phyloP scores from a whole-genome alignment of 2,329 filamentous ascomycete genomes.

The Sarocladium kiliense region DNA sequence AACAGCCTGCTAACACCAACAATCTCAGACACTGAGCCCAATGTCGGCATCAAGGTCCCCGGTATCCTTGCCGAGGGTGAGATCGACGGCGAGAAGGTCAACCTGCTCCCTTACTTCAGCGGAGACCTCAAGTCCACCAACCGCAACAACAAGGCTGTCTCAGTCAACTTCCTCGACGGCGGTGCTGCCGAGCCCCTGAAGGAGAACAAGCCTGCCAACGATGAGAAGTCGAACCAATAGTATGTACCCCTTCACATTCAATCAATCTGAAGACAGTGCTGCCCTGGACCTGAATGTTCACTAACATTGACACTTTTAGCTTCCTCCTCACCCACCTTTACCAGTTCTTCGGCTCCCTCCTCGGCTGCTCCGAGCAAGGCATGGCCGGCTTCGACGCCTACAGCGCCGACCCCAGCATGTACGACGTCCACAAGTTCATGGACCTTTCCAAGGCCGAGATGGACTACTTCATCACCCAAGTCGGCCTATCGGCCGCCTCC shows the following conservation, averaged over 20 bases:
- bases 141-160: constrained; percentile 35
- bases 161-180: constrained; percentile 57
- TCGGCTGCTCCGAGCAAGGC: constrained; percentile 49
- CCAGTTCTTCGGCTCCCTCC: constrained; percentile 53
- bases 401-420: constrained; percentile 39
- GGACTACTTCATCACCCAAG: constrained; percentile 55
- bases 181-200: constrained; percentile 50
- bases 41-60: constrained; percentile 46
- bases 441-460: constrained; percentile 44
- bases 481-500: constrained; percentile 49
- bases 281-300: too few species aligned
- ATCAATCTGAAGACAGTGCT: too few species aligned
- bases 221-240: constrained; percentile 49
- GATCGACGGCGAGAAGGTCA: constrained; percentile 45
- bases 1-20: constrained; percentile 4
- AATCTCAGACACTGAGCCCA: constrained; percentile 44
- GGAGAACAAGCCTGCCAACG: constrained; percentile 49
- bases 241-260: constrained; percentile 27
- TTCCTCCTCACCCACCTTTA: constrained; percentile 57
- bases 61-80: constrained; percentile 50
- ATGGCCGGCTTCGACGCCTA: constrained; percentile 46
- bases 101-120: constrained; percentile 55
- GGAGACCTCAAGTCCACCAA: constrained; percentile 51
- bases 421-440: constrained; percentile 57
- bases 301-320: too few species aligned